These are phyloP conservation scores for Strobilomyces confusus DNA, from an alignment of 768 basidiomycete genomes.

Conservation along the genomic window DNA sequence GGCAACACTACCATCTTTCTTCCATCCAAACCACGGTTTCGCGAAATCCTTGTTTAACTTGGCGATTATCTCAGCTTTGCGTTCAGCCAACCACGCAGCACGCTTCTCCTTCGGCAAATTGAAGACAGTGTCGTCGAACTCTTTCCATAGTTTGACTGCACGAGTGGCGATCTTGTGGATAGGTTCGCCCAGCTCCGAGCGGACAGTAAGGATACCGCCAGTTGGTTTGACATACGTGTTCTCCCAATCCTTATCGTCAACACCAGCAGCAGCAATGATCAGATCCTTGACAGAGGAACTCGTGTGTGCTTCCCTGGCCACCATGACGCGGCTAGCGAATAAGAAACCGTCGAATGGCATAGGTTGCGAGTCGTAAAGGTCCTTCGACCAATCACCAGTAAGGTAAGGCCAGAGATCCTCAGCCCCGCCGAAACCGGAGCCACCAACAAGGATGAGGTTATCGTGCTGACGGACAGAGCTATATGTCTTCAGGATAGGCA, in stretches of 20 bases:
- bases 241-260: slow-evolving; percentile 87
- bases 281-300: slow-evolving; percentile 93
- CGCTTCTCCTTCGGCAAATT: slow-evolving; percentile 96
- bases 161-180: slow-evolving; percentile 99
- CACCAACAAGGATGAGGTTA: slow-evolving; percentile 88
- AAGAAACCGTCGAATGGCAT: slow-evolving; percentile 99
- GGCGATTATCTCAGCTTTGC: slow-evolving; percentile 81
- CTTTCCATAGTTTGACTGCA: slow-evolving; percentile 97
- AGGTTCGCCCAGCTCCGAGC: slow-evolving; percentile 96
- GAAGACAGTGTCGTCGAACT: slow-evolving; percentile 97
- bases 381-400: slow-evolving; percentile 90
- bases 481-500: slow-evolving; percentile 90
- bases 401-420: slow-evolving; percentile 97
- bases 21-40: slow-evolving; percentile 97
- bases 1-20: slow-evolving; percentile 84
- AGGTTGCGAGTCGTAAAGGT: slow-evolving; percentile 76
- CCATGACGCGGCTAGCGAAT: slow-evolving; percentile 96
- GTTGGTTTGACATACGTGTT: slow-evolving; percentile 92
- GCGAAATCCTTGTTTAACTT: slow-evolving; percentile 94
- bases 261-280: slow-evolving; percentile 92
- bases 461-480: slow-evolving; percentile 80
- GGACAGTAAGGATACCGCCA: slow-evolving; percentile 94
- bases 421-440: slow-evolving; percentile 93
- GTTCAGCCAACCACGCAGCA: slow-evolving; percentile 78
- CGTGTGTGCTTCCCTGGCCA: slow-evolving; percentile 97